Percentiles rank a stretch among this genome's conserved stretches.
phyloP scores from a whole-genome alignment of 2,329 filamentous ascomycete species.

The Ceratocystis ficicola region DNA sequence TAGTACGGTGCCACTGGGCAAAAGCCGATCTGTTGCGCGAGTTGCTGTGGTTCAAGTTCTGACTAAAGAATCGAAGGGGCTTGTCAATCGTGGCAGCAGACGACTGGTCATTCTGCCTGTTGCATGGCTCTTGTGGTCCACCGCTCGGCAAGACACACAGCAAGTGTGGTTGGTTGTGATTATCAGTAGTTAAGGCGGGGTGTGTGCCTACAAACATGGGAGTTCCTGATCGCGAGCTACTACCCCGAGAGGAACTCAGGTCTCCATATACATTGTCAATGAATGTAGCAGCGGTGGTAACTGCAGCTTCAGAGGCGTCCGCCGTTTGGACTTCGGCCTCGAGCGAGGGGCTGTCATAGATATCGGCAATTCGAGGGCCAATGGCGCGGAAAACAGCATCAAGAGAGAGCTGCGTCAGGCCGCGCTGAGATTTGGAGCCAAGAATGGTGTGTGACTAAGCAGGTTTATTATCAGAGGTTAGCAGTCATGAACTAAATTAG shows the following conservation, averaged over 20 bases:
- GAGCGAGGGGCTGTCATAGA: slow-evolving; percentile 44
- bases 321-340: slow-evolving; percentile 63
- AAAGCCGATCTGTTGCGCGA: not conserved
- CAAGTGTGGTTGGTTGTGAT: not conserved
- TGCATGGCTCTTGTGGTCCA: not conserved
- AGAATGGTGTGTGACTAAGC: slow-evolving; percentile 89
- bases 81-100: not conserved
- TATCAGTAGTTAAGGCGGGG: not conserved
- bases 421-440: slow-evolving; percentile 73
- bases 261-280: slow-evolving; percentile 61
- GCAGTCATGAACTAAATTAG: not conserved
- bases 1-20: not conserved
- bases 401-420: slow-evolving; percentile 80
- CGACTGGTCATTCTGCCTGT: not conserved
- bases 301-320: slow-evolving; percentile 68
- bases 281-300: slow-evolving; percentile 63
- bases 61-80: not conserved
- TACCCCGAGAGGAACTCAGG: slow-evolving; percentile 39
- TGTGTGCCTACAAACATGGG: slow-evolving; percentile 30
- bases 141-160: not conserved
- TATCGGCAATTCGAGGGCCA: slow-evolving; percentile 55
- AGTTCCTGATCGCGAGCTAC: slow-evolving; percentile 54
- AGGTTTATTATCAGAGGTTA: not conserved
- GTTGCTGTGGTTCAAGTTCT: not conserved
- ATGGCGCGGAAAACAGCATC: slow-evolving; percentile 82